These are phyloP conservation scores for Collybia sordida DNA, from an alignment of 768 basidiomycete genomes.

Conservation along the genomic window DNA sequence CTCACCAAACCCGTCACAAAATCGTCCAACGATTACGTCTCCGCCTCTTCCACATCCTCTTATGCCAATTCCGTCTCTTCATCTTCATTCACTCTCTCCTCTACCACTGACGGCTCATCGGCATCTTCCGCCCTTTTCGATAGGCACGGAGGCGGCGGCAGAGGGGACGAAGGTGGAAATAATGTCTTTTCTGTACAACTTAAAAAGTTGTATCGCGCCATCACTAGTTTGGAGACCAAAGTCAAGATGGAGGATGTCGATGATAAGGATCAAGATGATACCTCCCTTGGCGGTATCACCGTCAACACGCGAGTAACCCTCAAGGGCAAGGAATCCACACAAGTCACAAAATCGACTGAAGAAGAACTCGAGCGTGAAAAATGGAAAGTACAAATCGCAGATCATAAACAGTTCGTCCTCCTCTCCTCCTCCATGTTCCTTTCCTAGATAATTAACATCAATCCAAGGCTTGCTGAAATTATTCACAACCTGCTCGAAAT, in stretches of 20 bases:
- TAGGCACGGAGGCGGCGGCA: slow-evolving; percentile 37
- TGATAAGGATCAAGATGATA: slow-evolving; percentile 44
- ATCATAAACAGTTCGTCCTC: slow-evolving; percentile 81
- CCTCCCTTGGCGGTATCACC: slow-evolving; percentile 18
- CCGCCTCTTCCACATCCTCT: slow-evolving; percentile 73
- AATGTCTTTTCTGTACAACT: slow-evolving; percentile 74
- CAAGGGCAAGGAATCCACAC: slow-evolving; percentile 36
- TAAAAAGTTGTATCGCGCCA: slow-evolving; percentile 81
- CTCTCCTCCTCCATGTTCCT: slow-evolving; percentile 6
- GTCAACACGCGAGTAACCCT: slow-evolving; percentile 42
- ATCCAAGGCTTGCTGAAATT: slow-evolving; percentile 79
- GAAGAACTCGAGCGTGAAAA: slow-evolving; percentile 74
- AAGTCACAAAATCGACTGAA: slow-evolving; percentile 21
- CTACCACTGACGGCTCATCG: slow-evolving; percentile 76
- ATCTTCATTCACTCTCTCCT: slow-evolving; percentile 71
- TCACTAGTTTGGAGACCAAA: slow-evolving; percentile 77
- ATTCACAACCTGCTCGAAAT: slow-evolving; percentile 88
- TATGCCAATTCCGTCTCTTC: slow-evolving; percentile 70
- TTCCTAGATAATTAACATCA: neutral
- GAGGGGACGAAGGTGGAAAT: slow-evolving; percentile 51
- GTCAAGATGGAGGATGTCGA: slow-evolving; percentile 62
- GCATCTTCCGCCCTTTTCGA: slow-evolving; percentile 72
- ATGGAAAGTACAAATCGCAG: slow-evolving; percentile 66
- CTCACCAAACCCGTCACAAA: slow-evolving; percentile 50
- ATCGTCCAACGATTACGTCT: slow-evolving; percentile 67